Percentiles rank a stretch among this genome's conserved stretches.
Conservation (phyloP, 768 basidiomycete species). For the Imleria badia region DNA sequence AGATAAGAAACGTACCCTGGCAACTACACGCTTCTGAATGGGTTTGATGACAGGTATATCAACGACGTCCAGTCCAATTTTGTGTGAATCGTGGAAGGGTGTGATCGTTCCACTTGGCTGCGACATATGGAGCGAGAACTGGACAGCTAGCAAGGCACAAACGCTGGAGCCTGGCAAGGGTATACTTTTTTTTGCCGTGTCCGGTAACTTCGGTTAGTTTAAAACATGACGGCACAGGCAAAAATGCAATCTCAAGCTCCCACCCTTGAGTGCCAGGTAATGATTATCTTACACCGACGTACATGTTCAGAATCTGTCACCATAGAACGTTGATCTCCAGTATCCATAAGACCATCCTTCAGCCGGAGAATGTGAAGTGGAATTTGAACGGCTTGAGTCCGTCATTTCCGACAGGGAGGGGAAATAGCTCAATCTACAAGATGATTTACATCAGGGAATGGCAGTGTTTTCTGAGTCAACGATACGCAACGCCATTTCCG, state of each 20-base stretch:
- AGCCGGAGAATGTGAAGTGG: constrained; percentile 1
- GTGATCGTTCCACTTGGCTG: not conserved
- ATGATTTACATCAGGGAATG: not conserved
- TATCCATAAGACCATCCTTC: not conserved
- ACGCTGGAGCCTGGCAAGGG: not conserved
- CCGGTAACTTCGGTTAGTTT: not conserved
- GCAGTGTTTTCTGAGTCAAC: too few species aligned
- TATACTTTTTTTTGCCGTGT: not conserved
- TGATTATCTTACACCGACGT: not conserved
- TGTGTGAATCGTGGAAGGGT: not conserved
- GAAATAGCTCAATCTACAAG: constrained; percentile 3
- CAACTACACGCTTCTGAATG: not conserved
- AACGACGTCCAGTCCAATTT: not conserved
- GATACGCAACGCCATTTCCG: constrained; percentile 1
- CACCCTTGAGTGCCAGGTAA: not conserved
- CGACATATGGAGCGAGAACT: not conserved
- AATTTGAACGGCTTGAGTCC: constrained; percentile 9
- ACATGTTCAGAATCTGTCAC: not conserved
- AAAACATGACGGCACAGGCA: not conserved
- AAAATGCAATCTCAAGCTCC: not conserved
- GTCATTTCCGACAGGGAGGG: not conserved
- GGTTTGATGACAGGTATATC: not conserved
- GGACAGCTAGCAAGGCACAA: not conserved
- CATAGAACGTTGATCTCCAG: not conserved
- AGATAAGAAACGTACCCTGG: not conserved